Evolutionary conservation across 163 green algal species (phyloP).

Genomic region (Coccomyxa subellipsoidea): DNA sequence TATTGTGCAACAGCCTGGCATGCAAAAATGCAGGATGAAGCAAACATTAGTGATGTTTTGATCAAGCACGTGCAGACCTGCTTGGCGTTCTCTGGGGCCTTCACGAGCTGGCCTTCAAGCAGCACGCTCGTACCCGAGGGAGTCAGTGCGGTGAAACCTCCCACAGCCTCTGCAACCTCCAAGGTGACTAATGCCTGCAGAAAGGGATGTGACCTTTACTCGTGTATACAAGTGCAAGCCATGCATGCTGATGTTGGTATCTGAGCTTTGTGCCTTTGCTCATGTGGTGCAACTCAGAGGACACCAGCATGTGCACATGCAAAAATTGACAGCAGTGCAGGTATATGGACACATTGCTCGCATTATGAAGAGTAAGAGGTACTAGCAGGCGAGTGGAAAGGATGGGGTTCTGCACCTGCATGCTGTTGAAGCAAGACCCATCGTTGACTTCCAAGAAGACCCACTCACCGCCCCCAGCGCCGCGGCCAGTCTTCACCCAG

Average conservation of each 20-base stretch:
- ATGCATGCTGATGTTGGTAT: background rate
- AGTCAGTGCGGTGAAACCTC: conserved; percentile 66
- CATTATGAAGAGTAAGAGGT: background rate
- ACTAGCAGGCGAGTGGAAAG: no score
- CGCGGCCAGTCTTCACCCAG: conserved; percentile 97
- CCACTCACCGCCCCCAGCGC: conserved; percentile 88
- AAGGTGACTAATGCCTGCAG: conserved; percentile 80
- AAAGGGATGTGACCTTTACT: background rate
- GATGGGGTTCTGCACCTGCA: conserved; percentile 54
- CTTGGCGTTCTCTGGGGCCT: conserved; percentile 86
- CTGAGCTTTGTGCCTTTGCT: no score
- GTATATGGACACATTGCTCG: background rate
- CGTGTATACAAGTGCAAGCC: background rate
- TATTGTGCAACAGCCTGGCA: no score
- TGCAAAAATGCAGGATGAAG: no score
- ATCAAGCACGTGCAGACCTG: conserved; percentile 51
- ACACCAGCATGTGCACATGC: background rate
- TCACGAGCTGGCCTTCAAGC: conserved; percentile 79
- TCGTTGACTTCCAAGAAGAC: conserved; percentile 98
- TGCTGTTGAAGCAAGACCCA: conserved; percentile 78
- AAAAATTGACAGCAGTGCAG: background rate
- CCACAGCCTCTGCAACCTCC: conserved; percentile 71
- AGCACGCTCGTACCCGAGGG: conserved; percentile 87
- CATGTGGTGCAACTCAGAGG: no score
- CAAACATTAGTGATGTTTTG: no score